These are phyloP conservation scores for Coniochaeta pulveracea DNA, from an alignment of 2,329 filamentous ascomycete species.

Conservation along the genomic window DNA sequence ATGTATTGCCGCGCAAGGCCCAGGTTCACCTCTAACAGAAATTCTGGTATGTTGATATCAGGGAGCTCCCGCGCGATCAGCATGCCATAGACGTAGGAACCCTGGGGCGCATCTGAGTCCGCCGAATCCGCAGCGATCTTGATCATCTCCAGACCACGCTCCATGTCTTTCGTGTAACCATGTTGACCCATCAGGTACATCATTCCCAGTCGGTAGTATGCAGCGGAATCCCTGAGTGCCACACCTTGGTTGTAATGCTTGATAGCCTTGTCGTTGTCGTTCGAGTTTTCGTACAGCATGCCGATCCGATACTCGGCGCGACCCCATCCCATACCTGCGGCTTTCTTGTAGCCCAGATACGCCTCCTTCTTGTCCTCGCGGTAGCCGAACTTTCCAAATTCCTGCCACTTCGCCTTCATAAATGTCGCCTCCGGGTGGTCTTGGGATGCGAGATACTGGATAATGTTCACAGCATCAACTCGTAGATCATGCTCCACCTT, in stretches of 20 bases:
- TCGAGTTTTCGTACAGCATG: constrained; percentile 95
- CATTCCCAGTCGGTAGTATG: constrained; percentile 82
- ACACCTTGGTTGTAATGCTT: constrained; percentile 82
- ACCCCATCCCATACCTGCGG: constrained; percentile 77
- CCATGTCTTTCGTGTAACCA: constrained; percentile 73
- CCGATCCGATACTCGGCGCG: constrained; percentile 93
- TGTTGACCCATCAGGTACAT: constrained; percentile 94
- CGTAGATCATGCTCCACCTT: constrained; percentile 80
- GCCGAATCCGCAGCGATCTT: constrained; percentile 72
- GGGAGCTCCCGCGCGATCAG: constrained; percentile 80
- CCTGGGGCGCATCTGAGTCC: constrained; percentile 94
- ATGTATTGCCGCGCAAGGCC: constrained; percentile 73
- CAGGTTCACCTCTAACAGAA: constrained; percentile 59
- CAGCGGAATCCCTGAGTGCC: constrained; percentile 73
- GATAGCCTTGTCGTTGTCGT: constrained; percentile 83
- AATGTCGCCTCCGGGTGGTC: constrained; percentile 90
- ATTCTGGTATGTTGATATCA: constrained; percentile 72
- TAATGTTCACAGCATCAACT: constrained; percentile 82
- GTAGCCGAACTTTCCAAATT: constrained; percentile 92
- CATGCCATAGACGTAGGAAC: constrained; percentile 93
- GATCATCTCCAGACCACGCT: constrained; percentile 70
- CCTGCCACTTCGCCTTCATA: constrained; percentile 90
- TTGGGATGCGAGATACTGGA: constrained; percentile 81
- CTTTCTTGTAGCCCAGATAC: constrained; percentile 72
- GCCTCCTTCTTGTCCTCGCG: constrained; percentile 91